A percentile compares a stretch with the other conserved stretches of the same genome.
Evolutionary conservation across 345 rosid genomes (phyloP).

Genomic region (Microcos paniculata): DNA sequence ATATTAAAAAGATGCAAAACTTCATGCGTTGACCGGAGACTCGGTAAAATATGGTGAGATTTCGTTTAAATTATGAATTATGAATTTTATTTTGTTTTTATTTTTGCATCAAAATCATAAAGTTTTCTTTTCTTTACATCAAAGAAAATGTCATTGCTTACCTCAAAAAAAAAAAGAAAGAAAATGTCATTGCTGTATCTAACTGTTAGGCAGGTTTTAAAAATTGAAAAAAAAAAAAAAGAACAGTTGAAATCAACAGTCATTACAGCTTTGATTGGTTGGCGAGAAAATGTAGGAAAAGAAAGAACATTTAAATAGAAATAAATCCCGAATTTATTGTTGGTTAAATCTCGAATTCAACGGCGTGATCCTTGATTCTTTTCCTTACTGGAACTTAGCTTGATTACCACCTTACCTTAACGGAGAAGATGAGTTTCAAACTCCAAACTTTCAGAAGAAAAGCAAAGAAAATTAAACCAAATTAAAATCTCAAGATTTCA

Average conservation of each 20-base stretch:
- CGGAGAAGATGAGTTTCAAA: not conserved
- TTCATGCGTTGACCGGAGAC: not conserved
- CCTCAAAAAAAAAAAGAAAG: too few species aligned
- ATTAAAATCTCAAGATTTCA: not conserved
- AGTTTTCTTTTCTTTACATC: not conserved
- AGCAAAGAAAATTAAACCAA: not conserved
- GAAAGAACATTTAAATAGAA: not conserved
- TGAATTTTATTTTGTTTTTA: not conserved
- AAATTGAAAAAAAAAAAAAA: not conserved
- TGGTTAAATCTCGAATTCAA: not conserved
- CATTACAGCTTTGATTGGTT: constrained; percentile 1
- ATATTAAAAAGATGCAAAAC: not conserved
- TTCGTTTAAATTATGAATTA: not conserved
- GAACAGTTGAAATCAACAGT: not conserved
- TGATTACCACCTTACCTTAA: not conserved
- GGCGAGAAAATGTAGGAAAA: constrained; percentile 2
- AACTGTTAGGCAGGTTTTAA: not conserved
- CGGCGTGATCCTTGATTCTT: not conserved
- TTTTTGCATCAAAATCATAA: not conserved
- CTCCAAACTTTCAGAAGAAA: not conserved
- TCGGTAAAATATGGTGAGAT: not conserved
- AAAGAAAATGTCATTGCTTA: too few species aligned
- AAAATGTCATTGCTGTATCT: not conserved
- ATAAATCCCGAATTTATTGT: not conserved
- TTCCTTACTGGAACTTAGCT: constrained; percentile 1